Evolutionary conservation across 768 basidiomycete genomes (phyloP), one percentile per base, ranked within the genome.

Genomic region (Steccherinum ochraceum): DNA sequence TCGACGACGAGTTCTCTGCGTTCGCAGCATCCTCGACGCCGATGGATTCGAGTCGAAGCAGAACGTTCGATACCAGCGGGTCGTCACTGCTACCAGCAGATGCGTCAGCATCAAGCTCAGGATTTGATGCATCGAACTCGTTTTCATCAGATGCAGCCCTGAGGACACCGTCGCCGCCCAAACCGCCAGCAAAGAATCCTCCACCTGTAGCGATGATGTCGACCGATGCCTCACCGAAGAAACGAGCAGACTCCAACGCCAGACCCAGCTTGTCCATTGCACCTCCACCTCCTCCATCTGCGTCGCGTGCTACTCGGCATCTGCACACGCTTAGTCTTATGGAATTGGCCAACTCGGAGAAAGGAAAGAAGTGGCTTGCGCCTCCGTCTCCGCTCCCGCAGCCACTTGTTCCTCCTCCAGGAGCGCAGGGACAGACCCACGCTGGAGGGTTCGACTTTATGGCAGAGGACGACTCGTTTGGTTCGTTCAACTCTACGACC

Each of bases 301-400:
- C 64, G 44, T 66, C 74, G 12, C 70, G 70, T 43, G 63, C 69
- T 26, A 70, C 72, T 12, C 75, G 77, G 50, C 82, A 82, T 55
- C 70, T 74, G 51, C 78, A 83, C 35, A 81, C 83, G 1, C 64
- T 76, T 53, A 80, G 72, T 53, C 69, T 87, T 21, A 62, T 88
- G 57, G 75, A 81, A 54, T 67, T 64, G 13, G 85, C 79, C 5
- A 81, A 81, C 5, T 66, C 79, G 2, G 70, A 71, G 12, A 64
- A 69, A 2, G 69, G 75, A 1, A 35, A 35, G 30, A 51, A 58
- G 3, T 77, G 75, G 75, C 75, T 75, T 39, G 64, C 66, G 4
- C 77, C 77, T n/a, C 67, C 73, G 0, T 74, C 78, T 7, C 75
- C 76, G 2, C 59, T 72, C 0, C 74, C 74, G 7, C 65, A 71